These are phyloP conservation scores for Zalerion maritima DNA, from an alignment of 495 filamentous ascomycete genomes.

Conservation along the genomic window DNA sequence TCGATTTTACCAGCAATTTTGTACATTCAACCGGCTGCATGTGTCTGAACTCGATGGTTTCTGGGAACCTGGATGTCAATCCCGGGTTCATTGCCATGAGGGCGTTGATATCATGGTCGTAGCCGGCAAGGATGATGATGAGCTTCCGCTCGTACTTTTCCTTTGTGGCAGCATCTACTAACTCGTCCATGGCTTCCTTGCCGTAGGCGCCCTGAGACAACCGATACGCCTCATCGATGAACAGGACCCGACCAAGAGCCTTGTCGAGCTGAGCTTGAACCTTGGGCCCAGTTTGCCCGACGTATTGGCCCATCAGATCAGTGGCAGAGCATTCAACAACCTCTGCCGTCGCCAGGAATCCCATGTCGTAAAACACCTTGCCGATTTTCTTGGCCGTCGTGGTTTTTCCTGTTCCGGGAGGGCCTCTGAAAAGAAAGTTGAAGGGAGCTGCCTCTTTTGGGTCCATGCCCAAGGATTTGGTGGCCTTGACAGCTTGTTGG, in stretches of 20 bases:
- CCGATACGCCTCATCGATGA: conserved; percentile 56
- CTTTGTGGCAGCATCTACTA: conserved; percentile 56
- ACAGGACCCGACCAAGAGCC: conserved; percentile 47
- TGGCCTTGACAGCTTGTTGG: conserved; percentile 34
- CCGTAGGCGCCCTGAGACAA: conserved; percentile 44
- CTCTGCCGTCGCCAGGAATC: conserved; percentile 37
- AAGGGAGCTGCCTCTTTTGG: conserved; percentile 30
- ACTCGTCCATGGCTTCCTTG: conserved; percentile 59
- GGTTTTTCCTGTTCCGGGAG: conserved; percentile 54
- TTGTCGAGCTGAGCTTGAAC: conserved; percentile 41
- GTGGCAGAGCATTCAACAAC: conserved; percentile 47
- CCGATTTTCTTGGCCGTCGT: conserved; percentile 59
- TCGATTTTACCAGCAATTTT: conserved; percentile 17
- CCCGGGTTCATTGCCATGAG: conserved; percentile 50
- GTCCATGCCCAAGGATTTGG: conserved; percentile 38
- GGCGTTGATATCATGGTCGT: conserved; percentile 53
- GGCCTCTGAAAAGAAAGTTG: conserved; percentile 13
- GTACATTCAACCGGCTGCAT: conserved; percentile 32
- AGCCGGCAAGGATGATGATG: conserved; percentile 63
- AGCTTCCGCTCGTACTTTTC: conserved; percentile 46
- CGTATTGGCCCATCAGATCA: conserved; percentile 45
- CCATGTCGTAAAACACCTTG: conserved; percentile 58
- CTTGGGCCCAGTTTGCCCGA: conserved; percentile 53
- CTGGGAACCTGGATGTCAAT: conserved; percentile 45
- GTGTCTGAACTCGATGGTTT: conserved; percentile 35